Evolutionary conservation across 208 protist species (phyloP).

Genomic region (Balamuthia mandrillaris): DNA sequence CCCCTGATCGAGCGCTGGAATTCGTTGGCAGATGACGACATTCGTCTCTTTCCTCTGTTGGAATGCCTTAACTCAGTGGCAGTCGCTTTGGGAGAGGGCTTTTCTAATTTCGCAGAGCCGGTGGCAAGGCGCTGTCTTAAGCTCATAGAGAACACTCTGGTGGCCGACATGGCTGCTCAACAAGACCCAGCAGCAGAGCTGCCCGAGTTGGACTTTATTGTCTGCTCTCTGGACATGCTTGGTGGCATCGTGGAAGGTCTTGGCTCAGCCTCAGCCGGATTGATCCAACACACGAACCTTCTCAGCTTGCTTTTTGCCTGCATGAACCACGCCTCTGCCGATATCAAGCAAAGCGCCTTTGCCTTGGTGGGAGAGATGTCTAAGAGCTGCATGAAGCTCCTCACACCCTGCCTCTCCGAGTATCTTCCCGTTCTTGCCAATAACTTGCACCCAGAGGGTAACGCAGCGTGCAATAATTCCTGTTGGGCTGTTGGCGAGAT

Average conservation of each 20-base stretch:
- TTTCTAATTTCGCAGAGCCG: constrained; percentile 23
- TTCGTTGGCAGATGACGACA: constrained; percentile 49
- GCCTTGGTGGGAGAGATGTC: constrained; percentile 77
- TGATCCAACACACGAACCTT: constrained; percentile 58
- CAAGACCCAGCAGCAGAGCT: not conserved
- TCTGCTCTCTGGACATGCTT: constrained; percentile 75
- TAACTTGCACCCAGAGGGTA: constrained; percentile 60
- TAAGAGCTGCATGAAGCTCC: constrained; percentile 53
- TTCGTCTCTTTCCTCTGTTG: constrained; percentile 40
- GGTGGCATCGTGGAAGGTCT: constrained; percentile 73
- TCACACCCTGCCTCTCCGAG: constrained; percentile 52
- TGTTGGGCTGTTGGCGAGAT: constrained; percentile 80
- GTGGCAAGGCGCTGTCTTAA: constrained; percentile 44
- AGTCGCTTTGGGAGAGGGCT: constrained; percentile 33
- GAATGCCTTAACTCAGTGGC: constrained; percentile 49
- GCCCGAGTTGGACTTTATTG: constrained; percentile 73
- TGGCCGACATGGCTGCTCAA: not conserved
- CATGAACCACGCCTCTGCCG: constrained; percentile 53
- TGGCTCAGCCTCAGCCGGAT: constrained; percentile 41
- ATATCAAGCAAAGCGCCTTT: constrained; percentile 74
- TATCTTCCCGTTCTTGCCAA: constrained; percentile 62
- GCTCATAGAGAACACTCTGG: constrained; percentile 43
- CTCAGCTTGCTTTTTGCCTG: constrained; percentile 61
- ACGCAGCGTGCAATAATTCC: constrained; percentile 81
- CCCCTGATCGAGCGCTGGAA: constrained; percentile 69